Base-by-base conservation (phyloP, 2,329 filamentous ascomycete species). In the Curvularia hawaiiensis region DNA sequence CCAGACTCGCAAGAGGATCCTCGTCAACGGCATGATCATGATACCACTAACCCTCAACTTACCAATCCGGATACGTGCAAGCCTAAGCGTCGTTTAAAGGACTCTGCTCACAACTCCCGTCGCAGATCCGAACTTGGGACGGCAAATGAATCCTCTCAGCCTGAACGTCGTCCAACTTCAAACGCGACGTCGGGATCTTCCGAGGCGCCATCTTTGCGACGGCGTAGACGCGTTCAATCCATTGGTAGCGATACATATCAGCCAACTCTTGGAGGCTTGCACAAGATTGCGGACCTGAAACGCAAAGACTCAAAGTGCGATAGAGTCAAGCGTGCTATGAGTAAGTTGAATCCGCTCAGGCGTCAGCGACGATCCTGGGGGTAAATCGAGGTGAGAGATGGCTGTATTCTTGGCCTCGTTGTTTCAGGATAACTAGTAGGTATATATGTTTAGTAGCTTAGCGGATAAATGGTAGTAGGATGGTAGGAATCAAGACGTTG, bases 171-270 rank as follows among this genome's bases (percentile, higher is more conserved):
- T 38, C 35, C 35, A 38, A 14, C 16, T 3, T 10, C 16, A 18
- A 16, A 38, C 16, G n/a, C 35, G 16, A 9, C 35, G 6, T 38
- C 35, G 6, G 12, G 8, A 38, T n/a, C 46, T 14, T 49, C 59
- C 3, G 48, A 31, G 30, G 3, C 47, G 3, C 2, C 20, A 7
- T 11, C 31, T 11, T 35, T 48, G 11, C 33, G 46, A 5, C 30
- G 18, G 14, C 18, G 39, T 11, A n/a, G 20, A 16, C 50, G 41
- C 24, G 50, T 55, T 1, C 51, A 44, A 8, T 24, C 56, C 3
- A 60, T 62, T 12, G 30, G 28, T 5, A 49, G 31, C 22, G 56
- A 60, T 31, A 54, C 31, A 39, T 62, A 60, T 30, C 54, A 59
- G 39, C 56, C 57, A 9, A 43, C 45, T 24, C 33, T 62, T 3